These are phyloP conservation scores for Hanseniaspora guilliermondii DNA, from an alignment of 805 yeast species.

Conservation along the genomic window DNA sequence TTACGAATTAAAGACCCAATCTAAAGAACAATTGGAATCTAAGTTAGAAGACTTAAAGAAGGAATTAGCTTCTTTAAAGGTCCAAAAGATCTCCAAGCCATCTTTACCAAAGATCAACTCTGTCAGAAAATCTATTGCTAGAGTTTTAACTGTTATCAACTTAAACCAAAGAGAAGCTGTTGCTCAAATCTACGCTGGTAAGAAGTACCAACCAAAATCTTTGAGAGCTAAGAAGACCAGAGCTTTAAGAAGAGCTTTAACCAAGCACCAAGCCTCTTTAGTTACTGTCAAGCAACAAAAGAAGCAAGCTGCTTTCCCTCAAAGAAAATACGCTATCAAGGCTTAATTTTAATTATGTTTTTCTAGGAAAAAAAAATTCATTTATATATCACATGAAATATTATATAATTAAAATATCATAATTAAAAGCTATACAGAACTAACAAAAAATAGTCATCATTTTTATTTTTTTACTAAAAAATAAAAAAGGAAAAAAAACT, in stretches of 20 bases:
- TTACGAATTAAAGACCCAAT: constrained; percentile 91
- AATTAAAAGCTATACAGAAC: constrained; percentile 14
- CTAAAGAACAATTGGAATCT: constrained; percentile 90
- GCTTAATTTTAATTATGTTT: constrained; percentile 45
- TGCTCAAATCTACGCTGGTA: constrained; percentile 87
- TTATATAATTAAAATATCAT: constrained; percentile 11
- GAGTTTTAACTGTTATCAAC: constrained; percentile 94
- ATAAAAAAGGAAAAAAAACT: neutral
- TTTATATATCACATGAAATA: constrained; percentile 7
- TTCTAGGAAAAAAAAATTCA: constrained; percentile 7
- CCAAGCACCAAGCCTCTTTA: constrained; percentile 71
- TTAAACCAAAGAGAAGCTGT: constrained; percentile 90
- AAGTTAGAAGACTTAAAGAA: constrained; percentile 93
- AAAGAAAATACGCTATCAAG: constrained; percentile 95
- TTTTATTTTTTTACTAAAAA: neutral
- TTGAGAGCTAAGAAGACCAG: constrained; percentile 99
- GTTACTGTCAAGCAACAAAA: constrained; percentile 82
- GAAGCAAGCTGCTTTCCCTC: constrained; percentile 92
- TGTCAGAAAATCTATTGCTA: constrained; percentile 97
- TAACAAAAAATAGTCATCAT: neutral
- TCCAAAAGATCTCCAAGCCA: constrained; percentile 85
- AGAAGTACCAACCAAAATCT: constrained; percentile 95
- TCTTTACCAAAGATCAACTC: constrained; percentile 92
- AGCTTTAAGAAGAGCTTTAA: constrained; percentile 95
- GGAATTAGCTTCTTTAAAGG: constrained; percentile 91